Percentiles rank a stretch among this genome's conserved stretches.
phyloP scores from a whole-genome alignment of 148 eudicot species.

The Suaeda aralocaspica region DNA sequence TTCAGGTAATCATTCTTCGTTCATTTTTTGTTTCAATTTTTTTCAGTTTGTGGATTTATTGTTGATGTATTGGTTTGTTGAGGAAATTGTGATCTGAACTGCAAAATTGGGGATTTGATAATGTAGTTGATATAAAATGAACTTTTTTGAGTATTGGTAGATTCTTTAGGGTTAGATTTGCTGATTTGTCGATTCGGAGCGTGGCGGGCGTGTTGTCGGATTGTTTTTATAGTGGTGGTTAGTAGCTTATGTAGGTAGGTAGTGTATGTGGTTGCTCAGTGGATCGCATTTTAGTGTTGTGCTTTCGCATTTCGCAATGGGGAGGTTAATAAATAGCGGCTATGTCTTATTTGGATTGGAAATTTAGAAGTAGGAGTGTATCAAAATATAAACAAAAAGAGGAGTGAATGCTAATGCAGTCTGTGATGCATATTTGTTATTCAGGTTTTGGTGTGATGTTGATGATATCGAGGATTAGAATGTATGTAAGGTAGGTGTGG shows the following conservation, averaged over 20 bases:
- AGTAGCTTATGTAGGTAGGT: too few relatives aligned
- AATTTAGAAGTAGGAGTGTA: too few relatives aligned
- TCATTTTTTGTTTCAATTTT: too few relatives aligned
- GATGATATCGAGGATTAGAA: too few relatives aligned
- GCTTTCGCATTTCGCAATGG: not conserved
- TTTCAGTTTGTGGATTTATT: not conserved
- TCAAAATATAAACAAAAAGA: too few relatives aligned
- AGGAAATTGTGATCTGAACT: not conserved
- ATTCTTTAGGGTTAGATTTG: not conserved
- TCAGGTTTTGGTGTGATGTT: too few relatives aligned
- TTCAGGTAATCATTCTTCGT: too few relatives aligned
- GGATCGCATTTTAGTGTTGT: not conserved
- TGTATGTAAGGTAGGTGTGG: too few relatives aligned
- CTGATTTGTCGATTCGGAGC: not conserved
- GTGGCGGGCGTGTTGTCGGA: not conserved
- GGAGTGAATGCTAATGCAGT: too few relatives aligned
- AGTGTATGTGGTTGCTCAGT: not conserved
- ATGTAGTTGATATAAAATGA: not conserved
- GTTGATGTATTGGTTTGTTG: not conserved
- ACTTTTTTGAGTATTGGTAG: not conserved
- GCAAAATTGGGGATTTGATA: not conserved
- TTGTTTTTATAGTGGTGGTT: not conserved
- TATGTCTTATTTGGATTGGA: too few relatives aligned
- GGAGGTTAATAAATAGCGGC: not conserved
- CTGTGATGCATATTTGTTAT: not conserved